phyloP scores from a whole-genome alignment of 306 rosid species.

The Cicer pinnatifidum region DNA sequence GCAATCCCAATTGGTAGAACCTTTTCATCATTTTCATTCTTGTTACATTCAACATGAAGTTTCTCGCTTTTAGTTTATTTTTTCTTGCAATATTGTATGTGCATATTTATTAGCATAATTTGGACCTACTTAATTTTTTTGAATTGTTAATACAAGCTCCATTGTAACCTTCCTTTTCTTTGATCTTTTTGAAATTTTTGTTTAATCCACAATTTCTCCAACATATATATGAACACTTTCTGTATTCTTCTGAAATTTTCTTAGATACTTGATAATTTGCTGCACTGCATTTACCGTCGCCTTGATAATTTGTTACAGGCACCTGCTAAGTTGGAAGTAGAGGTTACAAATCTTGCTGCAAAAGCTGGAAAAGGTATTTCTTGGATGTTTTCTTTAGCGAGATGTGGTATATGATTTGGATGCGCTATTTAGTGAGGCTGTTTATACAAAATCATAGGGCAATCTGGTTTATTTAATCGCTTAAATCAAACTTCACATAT shows the following conservation, averaged over 20 bases:
- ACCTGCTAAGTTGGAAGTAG: constrained; percentile 90
- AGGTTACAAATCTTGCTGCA: constrained; percentile 93
- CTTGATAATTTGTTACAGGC: constrained; percentile 60
- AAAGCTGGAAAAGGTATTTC: constrained; percentile 93
- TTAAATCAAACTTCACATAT: constrained; percentile 7
- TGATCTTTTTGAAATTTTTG: not conserved
- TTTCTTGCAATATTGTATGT: constrained; percentile 20
- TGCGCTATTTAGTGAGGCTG: constrained; percentile 7
- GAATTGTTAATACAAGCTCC: constrained; percentile 4
- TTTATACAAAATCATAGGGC: constrained; percentile 29
- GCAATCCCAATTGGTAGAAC: constrained; percentile 90
- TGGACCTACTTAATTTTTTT: constrained; percentile 17
- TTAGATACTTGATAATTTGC: not conserved
- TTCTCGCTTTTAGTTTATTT: not conserved
- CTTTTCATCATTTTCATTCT: constrained; percentile 66
- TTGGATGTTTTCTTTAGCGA: constrained; percentile 31
- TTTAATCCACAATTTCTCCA: not conserved
- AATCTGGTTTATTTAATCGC: constrained; percentile 16
- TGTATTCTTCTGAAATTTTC: constrained; percentile 14
- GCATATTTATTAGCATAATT: constrained; percentile 3
- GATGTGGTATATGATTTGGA: not conserved
- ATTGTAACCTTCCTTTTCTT: constrained; percentile 10
- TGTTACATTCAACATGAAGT: constrained; percentile 53
- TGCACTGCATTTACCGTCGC: constrained; percentile 16
- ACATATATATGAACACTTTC: not conserved